These are phyloP conservation scores for Trifolium subterraneum DNA, from an alignment of 306 rosid genomes.

Conservation along the genomic window DNA sequence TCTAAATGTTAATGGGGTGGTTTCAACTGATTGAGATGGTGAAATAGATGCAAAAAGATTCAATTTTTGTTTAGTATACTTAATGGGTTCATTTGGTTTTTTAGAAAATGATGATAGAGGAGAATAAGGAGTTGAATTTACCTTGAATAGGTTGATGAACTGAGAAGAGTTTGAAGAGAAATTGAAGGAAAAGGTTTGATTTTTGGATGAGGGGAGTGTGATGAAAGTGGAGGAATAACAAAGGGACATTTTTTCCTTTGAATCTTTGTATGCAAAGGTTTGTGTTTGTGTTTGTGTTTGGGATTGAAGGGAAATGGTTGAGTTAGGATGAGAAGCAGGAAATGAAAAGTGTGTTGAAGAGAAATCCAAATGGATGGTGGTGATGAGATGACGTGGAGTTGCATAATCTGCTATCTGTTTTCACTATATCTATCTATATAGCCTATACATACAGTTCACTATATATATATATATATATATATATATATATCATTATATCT, in stretches of 20 bases:
- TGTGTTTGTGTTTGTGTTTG: not conserved
- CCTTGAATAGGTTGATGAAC: slow-evolving; percentile 55
- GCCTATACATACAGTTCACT: too few species aligned
- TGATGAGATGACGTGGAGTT: slow-evolving; percentile 48
- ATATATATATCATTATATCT: too few species aligned
- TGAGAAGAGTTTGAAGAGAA: slow-evolving; percentile 66
- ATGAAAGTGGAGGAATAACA: slow-evolving; percentile 59
- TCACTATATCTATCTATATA: not conserved
- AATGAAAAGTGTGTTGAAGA: slow-evolving; percentile 14
- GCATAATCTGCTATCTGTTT: slow-evolving; percentile 6
- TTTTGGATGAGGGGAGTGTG: slow-evolving; percentile 60
- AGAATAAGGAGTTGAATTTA: slow-evolving; percentile 48
- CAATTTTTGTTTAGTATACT: slow-evolving; percentile 47
- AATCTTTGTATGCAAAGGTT: too few species aligned
- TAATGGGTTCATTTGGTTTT: slow-evolving; percentile 44
- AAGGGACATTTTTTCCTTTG: slow-evolving; percentile 54
- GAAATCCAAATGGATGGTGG: slow-evolving; percentile 49
- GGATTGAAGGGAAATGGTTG: not conserved
- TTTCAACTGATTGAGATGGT: slow-evolving; percentile 49
- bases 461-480: too few species aligned
- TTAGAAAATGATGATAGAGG: slow-evolving; percentile 27
- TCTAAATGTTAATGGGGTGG: slow-evolving; percentile 60
- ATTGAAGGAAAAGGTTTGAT: slow-evolving; percentile 45
- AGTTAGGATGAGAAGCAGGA: slow-evolving; percentile 33
- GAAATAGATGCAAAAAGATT: slow-evolving; percentile 59